Evolutionary conservation across 805 yeast genomes (phyloP).

Genomic region (Wickerhamomyces bisporus): DNA sequence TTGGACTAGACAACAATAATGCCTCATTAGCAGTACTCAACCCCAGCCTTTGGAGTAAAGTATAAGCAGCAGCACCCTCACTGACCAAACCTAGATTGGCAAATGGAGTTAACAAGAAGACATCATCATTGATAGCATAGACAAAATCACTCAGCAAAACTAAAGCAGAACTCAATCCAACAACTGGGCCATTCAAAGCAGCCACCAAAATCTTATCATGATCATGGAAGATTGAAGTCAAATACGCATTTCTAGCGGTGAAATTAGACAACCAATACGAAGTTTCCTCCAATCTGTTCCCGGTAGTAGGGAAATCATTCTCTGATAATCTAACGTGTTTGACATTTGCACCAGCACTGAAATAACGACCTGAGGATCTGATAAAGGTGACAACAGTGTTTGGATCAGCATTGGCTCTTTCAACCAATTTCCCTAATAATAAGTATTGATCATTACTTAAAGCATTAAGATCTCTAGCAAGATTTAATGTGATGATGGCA

Average conservation of each 20-base stretch:
- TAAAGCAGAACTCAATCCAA: conserved; percentile 72
- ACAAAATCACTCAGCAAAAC: conserved; percentile 74
- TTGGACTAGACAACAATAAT: conserved; percentile 61
- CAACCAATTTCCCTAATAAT: conserved; percentile 51
- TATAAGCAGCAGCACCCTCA: conserved; percentile 72
- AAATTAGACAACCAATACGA: conserved; percentile 50
- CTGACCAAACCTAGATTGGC: conserved; percentile 77
- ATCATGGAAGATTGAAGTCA: conserved; percentile 62
- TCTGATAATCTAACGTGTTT: conserved; percentile 23
- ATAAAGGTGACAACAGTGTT: conserved; percentile 60
- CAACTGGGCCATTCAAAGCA: conserved; percentile 82
- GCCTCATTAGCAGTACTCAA: conserved; percentile 70
- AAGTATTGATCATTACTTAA: conserved; percentile 60
- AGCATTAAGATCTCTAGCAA: conserved; percentile 62
- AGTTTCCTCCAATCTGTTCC: conserved; percentile 20
- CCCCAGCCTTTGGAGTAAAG: conserved; percentile 68
- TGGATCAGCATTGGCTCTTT: conserved; percentile 58
- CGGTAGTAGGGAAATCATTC: conserved; percentile 5
- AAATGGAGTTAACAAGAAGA: conserved; percentile 68
- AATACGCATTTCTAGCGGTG: conserved; percentile 64
- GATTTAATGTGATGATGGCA: conserved; percentile 60
- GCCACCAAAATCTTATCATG: conserved; percentile 68
- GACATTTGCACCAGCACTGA: conserved; percentile 83
- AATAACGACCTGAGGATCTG: conserved; percentile 67
- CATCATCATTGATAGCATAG: conserved; percentile 55